phyloP scores from a whole-genome alignment of 768 basidiomycete species.

The Macrolepiota fuliginosa region DNA sequence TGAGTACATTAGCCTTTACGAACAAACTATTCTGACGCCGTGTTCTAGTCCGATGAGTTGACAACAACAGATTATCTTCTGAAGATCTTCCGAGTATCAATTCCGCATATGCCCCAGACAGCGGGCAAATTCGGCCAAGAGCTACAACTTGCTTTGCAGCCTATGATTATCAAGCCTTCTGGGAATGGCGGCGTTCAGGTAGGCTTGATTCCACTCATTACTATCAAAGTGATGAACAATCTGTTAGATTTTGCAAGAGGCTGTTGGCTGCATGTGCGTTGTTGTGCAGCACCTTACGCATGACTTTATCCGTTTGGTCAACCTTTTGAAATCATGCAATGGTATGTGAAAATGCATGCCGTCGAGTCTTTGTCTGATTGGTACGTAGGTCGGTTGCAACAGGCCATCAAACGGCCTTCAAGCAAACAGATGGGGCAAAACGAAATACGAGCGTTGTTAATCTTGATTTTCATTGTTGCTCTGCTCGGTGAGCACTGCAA shows the following conservation, averaged over 20 bases:
- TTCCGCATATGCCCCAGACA: slow-evolving; percentile 89
- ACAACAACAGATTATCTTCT: slow-evolving; percentile 82
- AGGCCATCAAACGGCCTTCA: slow-evolving; percentile 45
- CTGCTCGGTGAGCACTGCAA: slow-evolving; percentile 87
- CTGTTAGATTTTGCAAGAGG: slow-evolving; percentile 79
- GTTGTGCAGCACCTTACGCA: slow-evolving; percentile 85
- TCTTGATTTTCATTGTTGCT: slow-evolving; percentile 82
- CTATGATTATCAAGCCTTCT: slow-evolving; percentile 89
- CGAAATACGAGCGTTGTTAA: slow-evolving; percentile 55
- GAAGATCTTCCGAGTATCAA: slow-evolving; percentile 80
- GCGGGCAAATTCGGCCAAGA: slow-evolving; percentile 86
- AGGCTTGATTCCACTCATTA: slow-evolving; percentile 17
- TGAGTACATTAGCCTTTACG: slow-evolving; percentile 32
- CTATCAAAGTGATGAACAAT: neutral
- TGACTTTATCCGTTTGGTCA: slow-evolving; percentile 76
- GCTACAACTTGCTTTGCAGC: slow-evolving; percentile 75
- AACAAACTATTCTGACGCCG: neutral
- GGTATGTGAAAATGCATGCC: slow-evolving; percentile 37
- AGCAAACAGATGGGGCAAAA: slow-evolving; percentile 38
- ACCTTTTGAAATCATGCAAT: slow-evolving; percentile 83
- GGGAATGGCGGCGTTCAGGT: slow-evolving; percentile 66
- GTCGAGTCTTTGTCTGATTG: slow-evolving; percentile 1
- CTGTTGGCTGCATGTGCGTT: slow-evolving; percentile 88
- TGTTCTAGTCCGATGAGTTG: slow-evolving; percentile 73
- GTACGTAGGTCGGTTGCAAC: slow-evolving; percentile 57